phyloP scores from a whole-genome alignment of 192 early-diverging fungal genomes.

The Backusella psychrophila region DNA sequence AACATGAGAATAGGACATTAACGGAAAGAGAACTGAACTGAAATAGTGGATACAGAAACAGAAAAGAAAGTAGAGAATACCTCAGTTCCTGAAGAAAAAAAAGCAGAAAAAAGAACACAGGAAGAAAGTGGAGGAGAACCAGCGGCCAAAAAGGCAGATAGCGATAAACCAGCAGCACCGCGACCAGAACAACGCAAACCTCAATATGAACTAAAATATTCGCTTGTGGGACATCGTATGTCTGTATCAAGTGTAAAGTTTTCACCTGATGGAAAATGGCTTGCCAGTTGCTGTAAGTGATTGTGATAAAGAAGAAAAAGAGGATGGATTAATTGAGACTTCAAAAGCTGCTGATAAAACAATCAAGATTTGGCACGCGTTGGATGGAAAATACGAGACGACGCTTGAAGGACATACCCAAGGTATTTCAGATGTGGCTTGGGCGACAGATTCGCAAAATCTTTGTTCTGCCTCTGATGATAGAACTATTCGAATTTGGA shows the following conservation, averaged over 20 bases:
- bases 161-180: conserved; percentile 10
- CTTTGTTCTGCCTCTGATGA: conserved; percentile 95
- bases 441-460: conserved; percentile 88
- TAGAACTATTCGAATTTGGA: conserved; percentile 93
- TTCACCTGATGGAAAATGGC: conserved; percentile 96
- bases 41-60: background rate
- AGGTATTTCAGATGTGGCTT: conserved; percentile 95
- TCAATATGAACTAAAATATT: conserved; percentile 84
- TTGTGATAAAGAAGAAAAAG: background rate
- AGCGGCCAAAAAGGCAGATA: background rate
- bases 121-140: background rate
- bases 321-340: background rate
- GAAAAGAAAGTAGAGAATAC: background rate
- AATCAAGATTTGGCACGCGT: conserved; percentile 90
- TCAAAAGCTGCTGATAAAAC: conserved; percentile 91
- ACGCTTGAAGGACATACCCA: conserved; percentile 88
- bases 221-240: conserved; percentile 92
- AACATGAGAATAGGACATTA: background rate
- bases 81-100: background rate
- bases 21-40: background rate
- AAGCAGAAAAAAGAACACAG: background rate
- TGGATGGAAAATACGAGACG: conserved; percentile 78
- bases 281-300: conserved; percentile 82
- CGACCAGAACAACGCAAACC: conserved; percentile 49
- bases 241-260: conserved; percentile 95